Evolutionary conservation across 2,329 filamentous ascomycete genomes (phyloP), one percentile per base, ranked within the genome.

Genomic region (Elsinoe ampelina): DNA sequence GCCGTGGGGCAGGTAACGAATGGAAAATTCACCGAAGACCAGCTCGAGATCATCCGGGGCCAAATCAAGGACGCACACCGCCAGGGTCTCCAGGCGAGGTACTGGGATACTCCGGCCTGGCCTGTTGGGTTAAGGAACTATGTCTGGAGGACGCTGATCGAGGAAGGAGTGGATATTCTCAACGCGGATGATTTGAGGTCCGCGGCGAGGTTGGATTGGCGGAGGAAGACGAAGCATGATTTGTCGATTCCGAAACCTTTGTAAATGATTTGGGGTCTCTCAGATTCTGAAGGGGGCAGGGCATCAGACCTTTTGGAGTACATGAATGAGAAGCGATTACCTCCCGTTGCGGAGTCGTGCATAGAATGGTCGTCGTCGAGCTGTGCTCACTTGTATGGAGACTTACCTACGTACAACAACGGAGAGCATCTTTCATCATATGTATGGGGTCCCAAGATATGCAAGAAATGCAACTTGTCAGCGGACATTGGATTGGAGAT

Each of bases 41-140:
- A 82, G 61, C 65, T 78, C 48, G 62, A 72, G 0, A 65, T 68
- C 11, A 71, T 83, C 58, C 70, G 78, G 30, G 69, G 70, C 1
- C 80, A 83, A 63, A 75, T 83, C 39, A 68, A 69, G 0, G 74
- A 72, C 6, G 80, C 80, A 3, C 74, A 80, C 55, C 63, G 68
- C 2, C 69, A 73, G 8, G 80, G 80, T 0, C 64, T 83, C 42
- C 80, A 80, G 61, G 75, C 75, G 1, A 66, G 80, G 48, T 83
- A 82, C 61, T 83, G 80, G 80, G 71, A 72, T 20, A 72, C 79
- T 10, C 80, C 80, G 0, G 69, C 65, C 55, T 83, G 80, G 80
- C 80, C 80, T 1, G 67, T 75, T 4, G 72, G 72, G 39, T 61
- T 80, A 64, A 67, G 80, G 43, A 79, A 82, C 62, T 72, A 75